These are phyloP conservation scores for Monosporascus sp. DNA, from an alignment of 2,329 filamentous ascomycete species.

Conservation along the genomic window DNA sequence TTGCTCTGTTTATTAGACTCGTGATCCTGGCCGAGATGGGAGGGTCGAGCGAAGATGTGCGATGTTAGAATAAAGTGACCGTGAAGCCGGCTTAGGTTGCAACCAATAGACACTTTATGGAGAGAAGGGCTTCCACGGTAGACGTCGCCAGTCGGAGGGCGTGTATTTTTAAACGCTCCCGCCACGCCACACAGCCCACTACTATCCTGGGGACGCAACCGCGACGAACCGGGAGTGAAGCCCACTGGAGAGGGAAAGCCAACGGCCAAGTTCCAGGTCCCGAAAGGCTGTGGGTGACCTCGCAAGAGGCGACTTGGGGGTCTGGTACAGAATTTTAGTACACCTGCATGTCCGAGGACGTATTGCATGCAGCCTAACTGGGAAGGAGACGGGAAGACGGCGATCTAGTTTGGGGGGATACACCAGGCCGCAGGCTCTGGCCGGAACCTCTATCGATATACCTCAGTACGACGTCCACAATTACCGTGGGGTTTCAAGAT, in stretches of 20 bases:
- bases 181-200: slow-evolving; percentile 20
- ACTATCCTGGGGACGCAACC: slow-evolving; percentile 22
- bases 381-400: slow-evolving; percentile 27
- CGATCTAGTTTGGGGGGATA: slow-evolving; percentile 23
- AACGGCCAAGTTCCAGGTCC: slow-evolving; percentile 20
- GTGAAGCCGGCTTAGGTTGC: slow-evolving; percentile 20
- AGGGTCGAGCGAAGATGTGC: too few relatives aligned
- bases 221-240: not conserved
- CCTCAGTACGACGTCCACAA: not conserved
- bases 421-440: not conserved
- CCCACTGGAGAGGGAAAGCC: slow-evolving; percentile 17
- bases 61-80: not conserved
- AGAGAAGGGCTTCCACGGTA: slow-evolving; percentile 25
- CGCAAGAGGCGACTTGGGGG: slow-evolving; percentile 23
- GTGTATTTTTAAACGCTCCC: slow-evolving; percentile 22
- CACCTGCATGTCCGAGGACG: slow-evolving; percentile 24
- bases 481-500: not conserved
- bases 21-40: too few relatives aligned
- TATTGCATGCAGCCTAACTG: slow-evolving; percentile 25
- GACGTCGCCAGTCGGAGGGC: slow-evolving; percentile 27
- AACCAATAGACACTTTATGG: slow-evolving; percentile 29
- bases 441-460: not conserved
- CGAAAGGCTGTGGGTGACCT: not conserved
- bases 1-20: not conserved
- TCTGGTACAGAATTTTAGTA: slow-evolving; percentile 28